Evolutionary conservation across 306 rosid species (phyloP), one percentile per base, ranked within the genome.

Genomic region (Trifolium dubium): DNA sequence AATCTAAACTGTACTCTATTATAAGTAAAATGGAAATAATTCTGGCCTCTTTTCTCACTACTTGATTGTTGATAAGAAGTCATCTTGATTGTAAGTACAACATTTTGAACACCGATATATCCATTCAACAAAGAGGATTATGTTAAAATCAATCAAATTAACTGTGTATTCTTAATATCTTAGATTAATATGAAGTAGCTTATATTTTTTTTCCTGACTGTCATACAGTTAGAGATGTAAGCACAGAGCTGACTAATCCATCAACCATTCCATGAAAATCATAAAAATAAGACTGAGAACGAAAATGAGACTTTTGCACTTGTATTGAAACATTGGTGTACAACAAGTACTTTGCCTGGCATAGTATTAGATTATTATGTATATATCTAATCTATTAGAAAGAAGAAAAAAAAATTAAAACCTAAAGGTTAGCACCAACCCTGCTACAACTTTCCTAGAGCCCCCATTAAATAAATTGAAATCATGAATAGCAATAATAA

Each of bases 381-480:
- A 15, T 46, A 15, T 15, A 11, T 29, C 5, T 10, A 29, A 49
- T 53, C 8, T 63, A 18, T 4, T 17, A 37, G 17, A 2, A 14
- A 0, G 12, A 15, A 1, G 19, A 17, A 41, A 17, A 5, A 2
- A 47, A 59, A 41, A 30, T 3, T 4, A 10, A 40, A 64, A 15
- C 37, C 47, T 61, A 75, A 6, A 74, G 63, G 40, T 34, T 51
- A 41, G 63, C 72, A 61, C 10, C 17, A 58, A 29, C 19, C 32
- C 75, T 54, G 60, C 74, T 70, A 71, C 32, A 72, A 30, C 31
- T 46, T 69, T 55, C 60, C 53, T 18, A 47, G 31, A 69, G 41
- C 44, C 62, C 15, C 15, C 43, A 37, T 59, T 28, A 64, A 75
- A 71, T 71, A 70, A 75, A 76, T 65, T 64, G 67, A 63, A 58